These are phyloP conservation scores for Fragilaria crotonensis DNA, from an alignment of 108 stramenopile species.

Conservation along the genomic window DNA sequence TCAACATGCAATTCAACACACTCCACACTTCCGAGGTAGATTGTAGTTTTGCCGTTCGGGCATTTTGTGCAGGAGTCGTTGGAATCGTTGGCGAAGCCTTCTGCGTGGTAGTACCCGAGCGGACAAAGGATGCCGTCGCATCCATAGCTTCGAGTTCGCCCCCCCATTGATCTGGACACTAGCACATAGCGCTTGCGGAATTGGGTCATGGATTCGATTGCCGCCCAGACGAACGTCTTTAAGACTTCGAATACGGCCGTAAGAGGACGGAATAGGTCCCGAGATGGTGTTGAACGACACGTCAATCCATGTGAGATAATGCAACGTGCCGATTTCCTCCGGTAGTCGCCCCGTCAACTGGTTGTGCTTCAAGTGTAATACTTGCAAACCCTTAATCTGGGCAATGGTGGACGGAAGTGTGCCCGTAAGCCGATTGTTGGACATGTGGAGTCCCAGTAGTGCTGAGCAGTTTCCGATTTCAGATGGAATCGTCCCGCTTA, in stretches of 20 bases:
- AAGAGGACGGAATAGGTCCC: conserved; percentile 33
- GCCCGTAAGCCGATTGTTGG: conserved; percentile 43
- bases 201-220: conserved; percentile 43
- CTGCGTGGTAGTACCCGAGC: conserved; percentile 43
- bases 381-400: conserved; percentile 26
- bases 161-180: conserved; percentile 43
- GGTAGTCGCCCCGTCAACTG: conserved; percentile 44
- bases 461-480: conserved; percentile 20
- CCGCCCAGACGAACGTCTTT: conserved; percentile 48
- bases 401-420: conserved; percentile 22
- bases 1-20: conserved; percentile 27
- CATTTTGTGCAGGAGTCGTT: conserved; percentile 37
- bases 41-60: conserved; percentile 34
- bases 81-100: conserved; percentile 40
- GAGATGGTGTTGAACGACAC: conserved; percentile 31
- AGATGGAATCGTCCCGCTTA: conserved; percentile 36
- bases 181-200: conserved; percentile 36
- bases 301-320: conserved; percentile 50
- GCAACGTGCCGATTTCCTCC: conserved; percentile 26
- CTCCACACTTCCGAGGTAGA: conserved; percentile 32
- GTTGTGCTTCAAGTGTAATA: conserved; percentile 56
- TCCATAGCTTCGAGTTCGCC: conserved; percentile 33
- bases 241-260: conserved; percentile 23
- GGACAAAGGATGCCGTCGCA: conserved; percentile 56
- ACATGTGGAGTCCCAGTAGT: conserved; percentile 19